A percentile compares a stretch with the other conserved stretches of the same genome.
phyloP scores from a whole-genome alignment of 192 early-diverging fungal genomes.

The Podila minutissima region DNA sequence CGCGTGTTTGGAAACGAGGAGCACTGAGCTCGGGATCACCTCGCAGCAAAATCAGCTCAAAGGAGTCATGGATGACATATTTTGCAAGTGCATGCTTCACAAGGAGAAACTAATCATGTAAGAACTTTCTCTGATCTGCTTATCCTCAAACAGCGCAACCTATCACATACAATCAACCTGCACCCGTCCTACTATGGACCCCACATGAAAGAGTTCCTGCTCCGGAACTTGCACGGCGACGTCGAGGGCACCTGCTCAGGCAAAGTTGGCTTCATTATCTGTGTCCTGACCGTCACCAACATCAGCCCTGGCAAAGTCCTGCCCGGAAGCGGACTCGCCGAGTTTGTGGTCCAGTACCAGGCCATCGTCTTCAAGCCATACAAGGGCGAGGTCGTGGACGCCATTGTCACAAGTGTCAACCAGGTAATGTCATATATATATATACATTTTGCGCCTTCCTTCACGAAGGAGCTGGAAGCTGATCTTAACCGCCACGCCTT shows the following conservation, averaged over 20 bases:
- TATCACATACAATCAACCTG: constrained; percentile 93
- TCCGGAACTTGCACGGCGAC: constrained; percentile 88
- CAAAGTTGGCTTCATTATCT: constrained; percentile 91
- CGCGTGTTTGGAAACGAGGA: neutral
- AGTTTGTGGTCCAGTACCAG: constrained; percentile 90
- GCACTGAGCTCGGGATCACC: neutral
- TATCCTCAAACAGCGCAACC: constrained; percentile 69
- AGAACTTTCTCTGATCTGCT: neutral
- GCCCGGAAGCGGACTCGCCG: constrained; percentile 85
- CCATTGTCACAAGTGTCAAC: constrained; percentile 87
- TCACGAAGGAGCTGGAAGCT: neutral
- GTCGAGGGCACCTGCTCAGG: constrained; percentile 96
- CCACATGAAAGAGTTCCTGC: constrained; percentile 79
- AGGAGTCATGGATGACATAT: no score
- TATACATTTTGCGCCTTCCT: neutral
- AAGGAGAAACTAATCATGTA: neutral
- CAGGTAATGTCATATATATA: constrained; percentile 61
- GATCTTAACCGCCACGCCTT: neutral
- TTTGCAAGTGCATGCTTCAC: no score
- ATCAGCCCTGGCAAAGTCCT: constrained; percentile 86
- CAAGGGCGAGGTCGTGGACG: constrained; percentile 96
- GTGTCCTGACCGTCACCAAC: constrained; percentile 83
- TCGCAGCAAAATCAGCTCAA: neutral
- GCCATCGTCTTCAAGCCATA: constrained; percentile 98
- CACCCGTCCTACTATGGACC: constrained; percentile 94